A percentile compares a stretch with the other conserved stretches of the same genome.
These are phyloP conservation scores for Aureobasidium namibiae DNA, from an alignment of 2,329 filamentous ascomycete species.

Conservation along the genomic window DNA sequence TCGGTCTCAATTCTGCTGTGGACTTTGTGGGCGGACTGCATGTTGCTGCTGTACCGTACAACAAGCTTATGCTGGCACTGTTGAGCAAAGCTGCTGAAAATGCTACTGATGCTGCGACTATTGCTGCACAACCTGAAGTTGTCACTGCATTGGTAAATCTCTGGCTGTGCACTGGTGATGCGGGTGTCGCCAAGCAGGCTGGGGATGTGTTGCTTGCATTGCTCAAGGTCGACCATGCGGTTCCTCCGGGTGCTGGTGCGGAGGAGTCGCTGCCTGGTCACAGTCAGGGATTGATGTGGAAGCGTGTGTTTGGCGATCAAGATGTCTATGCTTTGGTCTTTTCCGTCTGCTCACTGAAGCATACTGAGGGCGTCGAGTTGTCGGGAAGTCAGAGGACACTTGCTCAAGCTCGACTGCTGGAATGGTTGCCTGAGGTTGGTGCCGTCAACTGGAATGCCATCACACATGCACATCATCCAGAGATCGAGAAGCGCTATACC, in stretches of 20 bases:
- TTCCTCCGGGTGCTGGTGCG: constrained; percentile 24
- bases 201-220: constrained; percentile 45
- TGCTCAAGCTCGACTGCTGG: constrained; percentile 52
- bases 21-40: constrained; percentile 49
- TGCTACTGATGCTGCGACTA: constrained; percentile 47
- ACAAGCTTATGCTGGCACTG: constrained; percentile 47
- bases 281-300: constrained; percentile 51
- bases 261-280: constrained; percentile 17
- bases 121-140: constrained; percentile 49
- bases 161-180: constrained; percentile 50
- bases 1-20: constrained; percentile 39
- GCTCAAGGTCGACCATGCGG: constrained; percentile 41
- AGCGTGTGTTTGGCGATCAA: constrained; percentile 52
- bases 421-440: constrained; percentile 47
- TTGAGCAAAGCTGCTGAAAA: constrained; percentile 47
- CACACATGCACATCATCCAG: constrained; percentile 41
- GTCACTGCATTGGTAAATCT: constrained; percentile 47
- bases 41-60: constrained; percentile 42
- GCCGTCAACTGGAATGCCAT: constrained; percentile 48
- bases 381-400: constrained; percentile 48
- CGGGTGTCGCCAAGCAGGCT: constrained; percentile 47
- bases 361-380: constrained; percentile 28
- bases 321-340: constrained; percentile 52
- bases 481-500: constrained; percentile 39
- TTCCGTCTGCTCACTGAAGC: constrained; percentile 42